These are phyloP conservation scores for Vitis riparia DNA, from an alignment of 164 flowering plant species.

Conservation along the genomic window DNA sequence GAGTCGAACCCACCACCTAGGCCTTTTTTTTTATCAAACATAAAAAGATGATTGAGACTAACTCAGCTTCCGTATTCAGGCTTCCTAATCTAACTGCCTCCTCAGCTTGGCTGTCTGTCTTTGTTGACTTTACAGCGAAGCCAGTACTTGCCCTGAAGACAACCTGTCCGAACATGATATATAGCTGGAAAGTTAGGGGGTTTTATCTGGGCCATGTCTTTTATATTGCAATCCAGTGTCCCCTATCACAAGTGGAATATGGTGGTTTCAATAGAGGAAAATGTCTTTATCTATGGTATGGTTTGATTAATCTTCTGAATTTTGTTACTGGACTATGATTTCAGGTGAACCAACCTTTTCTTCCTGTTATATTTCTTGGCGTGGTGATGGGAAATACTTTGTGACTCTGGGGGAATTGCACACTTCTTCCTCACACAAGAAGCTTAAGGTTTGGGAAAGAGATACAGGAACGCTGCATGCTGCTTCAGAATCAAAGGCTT, in stretches of 20 bases:
- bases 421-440: constrained; percentile 40
- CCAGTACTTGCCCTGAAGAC: no score
- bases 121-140: no score
- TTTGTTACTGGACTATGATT: constrained; percentile 13
- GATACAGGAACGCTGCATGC: constrained; percentile 78
- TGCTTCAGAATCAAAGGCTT: constrained; percentile 65
- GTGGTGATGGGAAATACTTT: constrained; percentile 97
- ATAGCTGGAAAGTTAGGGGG: no score
- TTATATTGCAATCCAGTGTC: background rate
- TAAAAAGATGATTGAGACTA: no score
- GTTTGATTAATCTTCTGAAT: constrained; percentile 3
- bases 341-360: constrained; percentile 37
- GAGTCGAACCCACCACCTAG: no score
- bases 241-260: background rate
- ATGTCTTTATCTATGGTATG: background rate
- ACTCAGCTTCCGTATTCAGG: no score
- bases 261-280: background rate
- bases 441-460: constrained; percentile 86
- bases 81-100: no score
- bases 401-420: constrained; percentile 52
- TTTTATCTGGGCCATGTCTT: no score
- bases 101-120: no score
- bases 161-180: no score
- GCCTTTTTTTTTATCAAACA: no score
- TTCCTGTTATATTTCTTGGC: constrained; percentile 55